Evolutionary conservation across 2,329 filamentous ascomycete species (phyloP), one percentile per base, ranked within the genome.

Genomic region (Chaetomium olivaceum): DNA sequence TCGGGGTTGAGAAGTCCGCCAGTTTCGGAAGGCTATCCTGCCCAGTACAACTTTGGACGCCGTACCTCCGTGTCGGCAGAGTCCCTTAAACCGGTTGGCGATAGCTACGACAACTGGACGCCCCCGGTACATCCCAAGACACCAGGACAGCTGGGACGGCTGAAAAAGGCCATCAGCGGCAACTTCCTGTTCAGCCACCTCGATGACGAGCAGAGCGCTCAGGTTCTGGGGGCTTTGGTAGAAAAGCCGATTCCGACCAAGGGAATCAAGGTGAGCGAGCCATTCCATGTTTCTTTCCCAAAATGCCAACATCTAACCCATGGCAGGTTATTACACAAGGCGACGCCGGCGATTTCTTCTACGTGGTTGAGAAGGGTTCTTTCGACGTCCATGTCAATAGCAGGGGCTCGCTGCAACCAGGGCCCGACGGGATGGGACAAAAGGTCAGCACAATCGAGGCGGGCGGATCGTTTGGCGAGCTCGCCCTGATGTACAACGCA

Each of bases 401-500:
- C 14, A 85, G 85, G 11, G 94, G 95, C 67, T 82, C 87, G 50
- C 83, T 96, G 62, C 91, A 96, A 75, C 83, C 92, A 8, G 94
- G 94, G 0, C 82, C 86, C 0, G 88, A 93, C 56, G 95, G 94
- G 12, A 84, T 97, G 80, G 95, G 95, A 58, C 83, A 84, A 67
- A 91, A 92, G 73, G 94, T 98, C 31, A 88, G 88, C 72, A 88
- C 85, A 46, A 96, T 96, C 65, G 89, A 91, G 54, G 87, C 93
- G 3, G 95, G 95, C 58, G 93, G 93, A 67, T 97, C 93, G 4
- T 99, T 99, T 78, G 95, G 95, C 73, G 95, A 99, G 80, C 84
- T 99, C 64, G 95, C 95, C 14, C 84, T 99, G 73, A 98, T 99
- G 95, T 98, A 99, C 82, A 97, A 98, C 74, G 93, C 95, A 25